Evolutionary conservation across 2,329 filamentous ascomycete species (phyloP), one percentile per base, ranked within the genome.

Genomic region (Fusarium odoratissimum): DNA sequence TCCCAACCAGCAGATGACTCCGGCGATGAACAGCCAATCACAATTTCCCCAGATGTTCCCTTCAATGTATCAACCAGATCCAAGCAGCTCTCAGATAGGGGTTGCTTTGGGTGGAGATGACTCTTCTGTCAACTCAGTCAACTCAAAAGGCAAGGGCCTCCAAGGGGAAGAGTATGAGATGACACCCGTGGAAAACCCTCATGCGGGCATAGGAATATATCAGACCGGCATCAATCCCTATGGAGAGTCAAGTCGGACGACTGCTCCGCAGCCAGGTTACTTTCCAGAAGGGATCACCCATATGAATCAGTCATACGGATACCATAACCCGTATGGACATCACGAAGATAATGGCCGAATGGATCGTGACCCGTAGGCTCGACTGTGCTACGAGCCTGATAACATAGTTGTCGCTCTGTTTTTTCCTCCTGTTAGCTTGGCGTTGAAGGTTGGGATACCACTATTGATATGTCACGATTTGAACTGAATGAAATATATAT

Each of bases 391-490:
- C 21, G 46, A 17, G 30, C 16, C 23, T 38, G 25, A 35, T 17
- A 19, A 41, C 23, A 66, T 42, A 23, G 23, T 13, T 37, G 44
- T 35, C 48, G 23, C 42, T 51, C 33, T n/a, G 13, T 30, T 38
- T 21, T 45, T 70, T 37, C 23, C 25, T 60, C 56, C 41, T 44
- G 25, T 55, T 54, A 68, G 69, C 59, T 57, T 45, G 67, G 69
- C 68, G 69, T 71, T 71, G 46, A 59, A 33, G 58, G 58, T 45
- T 55, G 48, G 49, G 42, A 71, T 71, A 71, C 69, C 67, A 71
- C 57, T 60, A 31, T 49, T 69, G 45, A 67, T 60, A 46, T 48
- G 49, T 28, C 25, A 65, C 38, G 65, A 58, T 28, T 66, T 25
- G 21, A 46, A 48, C 60, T 52, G 49, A 58, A 57, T 35, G 41